These are phyloP conservation scores for Leucocoprinus leucothites DNA, from an alignment of 768 basidiomycete species.

Conservation along the genomic window DNA sequence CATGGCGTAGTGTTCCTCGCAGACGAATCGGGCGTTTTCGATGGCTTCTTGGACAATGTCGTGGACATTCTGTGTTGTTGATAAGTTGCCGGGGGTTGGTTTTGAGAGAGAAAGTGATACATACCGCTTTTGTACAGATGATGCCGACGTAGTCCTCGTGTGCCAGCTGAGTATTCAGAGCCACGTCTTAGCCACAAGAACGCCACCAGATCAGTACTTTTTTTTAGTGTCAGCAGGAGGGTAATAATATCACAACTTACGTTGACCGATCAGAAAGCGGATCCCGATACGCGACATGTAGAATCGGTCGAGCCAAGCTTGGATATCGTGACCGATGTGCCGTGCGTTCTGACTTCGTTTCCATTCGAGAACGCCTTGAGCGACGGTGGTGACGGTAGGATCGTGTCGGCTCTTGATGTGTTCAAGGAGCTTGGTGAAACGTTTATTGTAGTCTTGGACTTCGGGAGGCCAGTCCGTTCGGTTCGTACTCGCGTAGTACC, in stretches of 20 bases:
- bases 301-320: constrained; percentile 95
- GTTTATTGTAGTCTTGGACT: constrained; percentile 87
- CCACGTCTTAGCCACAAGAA: constrained; percentile 66
- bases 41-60: no score
- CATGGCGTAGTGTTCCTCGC: no score
- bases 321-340: constrained; percentile 82
- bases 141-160: no score
- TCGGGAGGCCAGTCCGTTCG: constrained; percentile 84
- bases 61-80: no score
- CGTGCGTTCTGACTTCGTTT: constrained; percentile 69
- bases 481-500: constrained; percentile 82
- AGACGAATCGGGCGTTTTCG: no score
- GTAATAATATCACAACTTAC: no score
- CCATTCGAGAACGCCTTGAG: no score
- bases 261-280: constrained; percentile 92
- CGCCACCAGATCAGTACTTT: not conserved
- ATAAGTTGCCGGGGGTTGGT: not conserved
- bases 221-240: constrained; percentile 92
- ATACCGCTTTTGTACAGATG: constrained; percentile 87
- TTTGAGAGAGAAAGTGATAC: constrained; percentile 20
- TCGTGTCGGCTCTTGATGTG: constrained; percentile 93
- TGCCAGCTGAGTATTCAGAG: no score
- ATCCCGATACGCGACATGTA: constrained; percentile 96
- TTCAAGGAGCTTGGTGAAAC: constrained; percentile 85
- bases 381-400: constrained; percentile 95